Base-by-base conservation (phyloP, 495 filamentous ascomycete species). In the Annulohypoxylon nitens region DNA sequence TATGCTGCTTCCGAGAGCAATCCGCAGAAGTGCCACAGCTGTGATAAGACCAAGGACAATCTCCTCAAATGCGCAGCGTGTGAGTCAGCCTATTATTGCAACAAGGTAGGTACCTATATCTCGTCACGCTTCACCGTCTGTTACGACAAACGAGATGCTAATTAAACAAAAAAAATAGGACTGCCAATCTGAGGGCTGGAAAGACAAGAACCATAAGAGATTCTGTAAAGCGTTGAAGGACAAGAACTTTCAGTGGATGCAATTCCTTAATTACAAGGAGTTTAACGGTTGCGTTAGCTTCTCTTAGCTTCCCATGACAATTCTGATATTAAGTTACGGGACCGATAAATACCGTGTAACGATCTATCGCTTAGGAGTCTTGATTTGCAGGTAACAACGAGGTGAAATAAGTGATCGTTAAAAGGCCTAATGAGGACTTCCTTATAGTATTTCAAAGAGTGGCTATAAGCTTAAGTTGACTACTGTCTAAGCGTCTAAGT, bases 161-260 rank as follows among this genome's bases (percentile, higher is more conserved):
- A 70, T n/a, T 14, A 23, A 23, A n/a, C n/a, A 23, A 20, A 3
- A 26, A 9, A 12, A 30, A 4, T 3, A 75, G 73, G 63, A 72
- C 2, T 75, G 59, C 20, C 68, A 75, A 57, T 5, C 50, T 12
- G 64, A 63, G 36, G 68, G 45, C 10, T 75, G 68, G 63, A 64
- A 54, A 0, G 68, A 68, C 4, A 72, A 68, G 39, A 20, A 37
- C 0, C 68, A 75, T 26, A 71, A 61, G 41, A 72, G 67, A 20
- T 48, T 71, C 16, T 75, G 73, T 53, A 72, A 72, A 48, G 54
- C 10, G 3, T 30, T 72, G 30, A 64, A 39, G 25, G 51, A 71
- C 0, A 20, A 71, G 20, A 55, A 60, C 18, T 26, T 75, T 30
- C 45, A 36, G 10, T 34, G n/a, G 2, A 64, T 67, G 58, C 47